A percentile compares a stretch with the other conserved stretches of the same genome.
phyloP scores from a whole-genome alignment of 2,329 filamentous ascomycete species.

The Acarospora socialis region DNA sequence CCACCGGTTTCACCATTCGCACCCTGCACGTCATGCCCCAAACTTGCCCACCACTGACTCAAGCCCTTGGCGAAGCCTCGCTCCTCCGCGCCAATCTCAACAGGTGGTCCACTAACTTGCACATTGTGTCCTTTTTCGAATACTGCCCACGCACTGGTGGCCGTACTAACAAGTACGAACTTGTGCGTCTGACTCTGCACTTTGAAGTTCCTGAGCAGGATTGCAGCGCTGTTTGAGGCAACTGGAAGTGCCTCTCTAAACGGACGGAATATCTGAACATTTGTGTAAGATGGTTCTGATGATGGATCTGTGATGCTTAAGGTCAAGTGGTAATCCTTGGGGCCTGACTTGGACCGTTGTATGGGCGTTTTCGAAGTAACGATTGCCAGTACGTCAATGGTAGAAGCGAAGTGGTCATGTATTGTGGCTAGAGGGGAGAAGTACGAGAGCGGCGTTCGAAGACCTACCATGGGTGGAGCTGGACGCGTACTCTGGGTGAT shows the following conservation, averaged over 20 bases:
- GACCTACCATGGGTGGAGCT: slow-evolving; percentile 21
- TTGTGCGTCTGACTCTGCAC: slow-evolving; percentile 27
- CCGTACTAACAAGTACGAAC: slow-evolving; percentile 27
- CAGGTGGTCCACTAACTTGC: slow-evolving; percentile 10
- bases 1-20: not conserved
- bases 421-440: slow-evolving; percentile 30
- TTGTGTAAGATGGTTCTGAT: slow-evolving; percentile 19
- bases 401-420: slow-evolving; percentile 26
- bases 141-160: slow-evolving; percentile 33
- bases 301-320: slow-evolving; percentile 32
- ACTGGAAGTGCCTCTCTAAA: slow-evolving; percentile 25
- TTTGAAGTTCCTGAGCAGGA: slow-evolving; percentile 33
- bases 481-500: slow-evolving; percentile 9
- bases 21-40: not conserved
- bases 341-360: slow-evolving; percentile 23
- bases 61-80: slow-evolving; percentile 21
- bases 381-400: slow-evolving; percentile 30
- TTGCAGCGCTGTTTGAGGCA: slow-evolving; percentile 22
- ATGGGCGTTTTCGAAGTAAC: slow-evolving; percentile 22
- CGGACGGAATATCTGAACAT: slow-evolving; percentile 29
- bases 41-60: slow-evolving; percentile 26
- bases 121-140: slow-evolving; percentile 18
- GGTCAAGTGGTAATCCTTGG: slow-evolving; percentile 27
- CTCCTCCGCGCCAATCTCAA: slow-evolving; percentile 21
- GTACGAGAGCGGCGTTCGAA: slow-evolving; percentile 29